A percentile compares a stretch with the other conserved stretches of the same genome.
Evolutionary conservation across 2,329 filamentous ascomycete genomes (phyloP).

Genomic region (Leptosphaerulina australis): DNA sequence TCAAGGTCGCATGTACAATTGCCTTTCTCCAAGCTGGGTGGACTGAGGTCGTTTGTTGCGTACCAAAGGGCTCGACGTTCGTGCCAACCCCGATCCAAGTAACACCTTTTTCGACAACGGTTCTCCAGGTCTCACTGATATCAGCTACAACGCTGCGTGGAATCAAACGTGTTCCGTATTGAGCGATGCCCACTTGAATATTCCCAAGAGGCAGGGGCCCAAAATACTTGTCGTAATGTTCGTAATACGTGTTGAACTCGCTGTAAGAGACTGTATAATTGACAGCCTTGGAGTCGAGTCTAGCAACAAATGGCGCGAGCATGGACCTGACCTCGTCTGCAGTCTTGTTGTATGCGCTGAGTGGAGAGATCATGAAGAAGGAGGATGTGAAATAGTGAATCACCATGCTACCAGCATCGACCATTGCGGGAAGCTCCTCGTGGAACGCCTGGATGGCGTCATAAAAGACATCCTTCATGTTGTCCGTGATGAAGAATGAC

Average conservation of each 20-base stretch:
- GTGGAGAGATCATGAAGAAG: slow-evolving; percentile 27
- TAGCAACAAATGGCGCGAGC: slow-evolving; percentile 25
- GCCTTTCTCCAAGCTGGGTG: slow-evolving; percentile 32
- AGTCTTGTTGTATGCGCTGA: slow-evolving; percentile 30
- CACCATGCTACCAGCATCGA: slow-evolving; percentile 27
- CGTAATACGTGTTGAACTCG: slow-evolving; percentile 27
- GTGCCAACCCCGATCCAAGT: slow-evolving; percentile 30
- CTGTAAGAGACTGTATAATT: slow-evolving; percentile 23
- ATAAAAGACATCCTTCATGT: slow-evolving; percentile 22
- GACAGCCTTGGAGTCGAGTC: slow-evolving; percentile 19
- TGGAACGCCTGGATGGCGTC: slow-evolving; percentile 28
- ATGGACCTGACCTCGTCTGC: slow-evolving; percentile 21
- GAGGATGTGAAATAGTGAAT: slow-evolving; percentile 23
- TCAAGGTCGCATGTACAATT: slow-evolving; percentile 27
- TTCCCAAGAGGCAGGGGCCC: slow-evolving; percentile 29
- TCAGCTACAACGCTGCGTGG: slow-evolving; percentile 22
- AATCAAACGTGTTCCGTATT: slow-evolving; percentile 27
- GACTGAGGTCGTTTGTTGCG: slow-evolving; percentile 26
- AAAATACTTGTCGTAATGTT: slow-evolving; percentile 33
- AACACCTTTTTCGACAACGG: slow-evolving; percentile 24
- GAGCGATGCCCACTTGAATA: slow-evolving; percentile 29
- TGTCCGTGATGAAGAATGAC: slow-evolving; percentile 20
- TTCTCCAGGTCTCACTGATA: slow-evolving; percentile 23
- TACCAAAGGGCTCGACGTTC: slow-evolving; percentile 20
- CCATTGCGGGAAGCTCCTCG: slow-evolving; percentile 27